phyloP scores from a whole-genome alignment of 306 rosid species.

The Fagus crenata region DNA sequence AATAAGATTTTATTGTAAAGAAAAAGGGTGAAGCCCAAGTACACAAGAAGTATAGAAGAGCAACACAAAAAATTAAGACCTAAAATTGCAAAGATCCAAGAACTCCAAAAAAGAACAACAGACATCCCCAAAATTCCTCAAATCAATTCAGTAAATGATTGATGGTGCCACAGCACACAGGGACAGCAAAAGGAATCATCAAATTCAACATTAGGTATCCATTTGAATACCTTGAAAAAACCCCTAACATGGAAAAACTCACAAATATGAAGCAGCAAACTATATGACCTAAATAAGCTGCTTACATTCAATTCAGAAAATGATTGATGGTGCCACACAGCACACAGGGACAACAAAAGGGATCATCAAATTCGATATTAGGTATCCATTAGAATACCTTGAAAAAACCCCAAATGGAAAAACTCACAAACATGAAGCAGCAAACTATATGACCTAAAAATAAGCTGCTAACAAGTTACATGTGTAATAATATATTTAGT shows the following conservation, averaged over 20 bases:
- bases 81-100: too few species aligned
- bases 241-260: constrained; percentile 12
- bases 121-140: background rate
- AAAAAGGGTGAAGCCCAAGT: too few species aligned
- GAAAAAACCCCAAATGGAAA: constrained; percentile 7
- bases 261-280: background rate
- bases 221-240: constrained; percentile 6
- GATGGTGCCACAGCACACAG: constrained; percentile 19
- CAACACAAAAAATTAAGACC: too few species aligned
- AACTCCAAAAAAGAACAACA: too few species aligned
- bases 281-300: background rate
- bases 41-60: too few species aligned
- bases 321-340: constrained; percentile 18
- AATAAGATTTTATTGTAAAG: too few species aligned
- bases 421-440: background rate
- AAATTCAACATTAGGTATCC: background rate
- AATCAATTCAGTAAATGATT: constrained; percentile 19
- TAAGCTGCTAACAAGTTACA: too few species aligned
- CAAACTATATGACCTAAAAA: background rate
- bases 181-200: constrained; percentile 1
- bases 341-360: constrained; percentile 1
- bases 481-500: background rate
- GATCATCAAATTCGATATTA: constrained; percentile 2
- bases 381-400: background rate
- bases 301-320: constrained; percentile 5